phyloP scores from a whole-genome alignment of 106 monocot species.

The Dendrobium catenatum region DNA sequence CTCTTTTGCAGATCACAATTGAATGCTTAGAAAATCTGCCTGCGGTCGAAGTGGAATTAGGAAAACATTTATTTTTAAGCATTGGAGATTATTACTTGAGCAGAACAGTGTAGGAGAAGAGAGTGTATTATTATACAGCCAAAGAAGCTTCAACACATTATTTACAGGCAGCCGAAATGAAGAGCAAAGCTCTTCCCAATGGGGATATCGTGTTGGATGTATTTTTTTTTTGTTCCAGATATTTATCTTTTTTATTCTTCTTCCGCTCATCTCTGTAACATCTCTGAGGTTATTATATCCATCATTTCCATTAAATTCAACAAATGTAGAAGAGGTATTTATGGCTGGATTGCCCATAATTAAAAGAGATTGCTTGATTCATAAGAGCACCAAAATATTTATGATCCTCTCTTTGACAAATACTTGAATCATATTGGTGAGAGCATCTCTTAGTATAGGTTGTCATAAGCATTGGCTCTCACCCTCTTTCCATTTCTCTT shows the following conservation, averaged over 20 bases:
- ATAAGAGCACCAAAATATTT: too few species aligned
- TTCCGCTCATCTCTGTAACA: not conserved
- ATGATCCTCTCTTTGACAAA: too few species aligned
- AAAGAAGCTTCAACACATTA: too few species aligned
- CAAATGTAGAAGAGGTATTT: too few species aligned
- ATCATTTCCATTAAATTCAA: not conserved
- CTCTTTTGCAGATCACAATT: conserved; percentile 59
- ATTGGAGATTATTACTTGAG: conserved; percentile 55
- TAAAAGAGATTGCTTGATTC: too few species aligned
- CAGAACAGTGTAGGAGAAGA: conserved; percentile 8
- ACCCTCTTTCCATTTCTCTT: too few species aligned
- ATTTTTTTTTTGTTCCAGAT: not conserved
- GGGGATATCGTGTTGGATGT: not conserved
- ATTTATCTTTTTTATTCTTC: not conserved
- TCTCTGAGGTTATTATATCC: not conserved
- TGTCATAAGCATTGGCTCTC: too few species aligned
- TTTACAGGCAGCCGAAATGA: too few species aligned
- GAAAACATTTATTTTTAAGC: conserved; percentile 69
- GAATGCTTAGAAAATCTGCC: conserved; percentile 52
- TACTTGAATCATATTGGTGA: too few species aligned
- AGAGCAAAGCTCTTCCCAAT: not conserved
- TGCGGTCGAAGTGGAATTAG: conserved; percentile 38
- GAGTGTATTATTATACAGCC: not conserved
- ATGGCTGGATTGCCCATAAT: too few species aligned
- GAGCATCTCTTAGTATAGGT: too few species aligned